Percentiles rank a stretch among this genome's conserved stretches.
These are phyloP conservation scores for Globisporangium ultimum DNA, from an alignment of 352 stramenopile genomes.

Conservation along the genomic window DNA sequence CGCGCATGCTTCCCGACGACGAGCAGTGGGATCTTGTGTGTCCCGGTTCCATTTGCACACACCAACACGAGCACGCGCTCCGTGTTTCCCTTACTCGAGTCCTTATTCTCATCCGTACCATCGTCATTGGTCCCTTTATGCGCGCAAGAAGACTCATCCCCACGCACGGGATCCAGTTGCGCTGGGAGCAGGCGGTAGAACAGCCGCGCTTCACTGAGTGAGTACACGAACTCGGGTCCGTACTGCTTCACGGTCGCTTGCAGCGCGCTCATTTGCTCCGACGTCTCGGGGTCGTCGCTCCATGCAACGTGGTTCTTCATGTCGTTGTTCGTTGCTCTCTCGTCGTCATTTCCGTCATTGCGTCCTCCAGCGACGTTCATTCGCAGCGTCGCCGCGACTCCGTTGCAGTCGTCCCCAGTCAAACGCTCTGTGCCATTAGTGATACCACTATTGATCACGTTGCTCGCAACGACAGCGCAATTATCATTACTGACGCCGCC, in stretches of 20 bases:
- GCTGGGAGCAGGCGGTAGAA: conserved; percentile 51
- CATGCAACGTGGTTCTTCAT: not conserved
- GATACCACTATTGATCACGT: not conserved
- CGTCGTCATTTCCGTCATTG: not conserved
- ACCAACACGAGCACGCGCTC: conserved; percentile 42
- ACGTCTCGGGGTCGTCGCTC: conserved; percentile 8
- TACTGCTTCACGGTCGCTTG: conserved; percentile 24
- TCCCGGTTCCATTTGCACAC: conserved; percentile 46
- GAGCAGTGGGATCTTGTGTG: conserved; percentile 52
- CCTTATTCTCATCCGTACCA: not conserved
- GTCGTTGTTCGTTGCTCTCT: not conserved
- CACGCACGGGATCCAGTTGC: conserved; percentile 7
- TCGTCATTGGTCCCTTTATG: conserved; percentile 1
- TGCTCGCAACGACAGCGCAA: not conserved
- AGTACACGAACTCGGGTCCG: conserved; percentile 45
- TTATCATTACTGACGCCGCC: not conserved
- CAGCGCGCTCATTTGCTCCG: conserved; percentile 7
- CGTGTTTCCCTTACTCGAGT: conserved; percentile 22
- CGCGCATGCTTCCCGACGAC: conserved; percentile 43
- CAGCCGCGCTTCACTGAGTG: conserved; percentile 40
- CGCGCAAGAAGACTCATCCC: not conserved
- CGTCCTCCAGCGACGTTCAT: conserved; percentile 1
- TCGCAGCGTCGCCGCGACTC: not conserved
- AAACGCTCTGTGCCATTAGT: no score
- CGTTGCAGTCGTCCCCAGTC: not conserved